Evolutionary conservation across 768 basidiomycete genomes (phyloP).

Genomic region (Suillus placidus): DNA sequence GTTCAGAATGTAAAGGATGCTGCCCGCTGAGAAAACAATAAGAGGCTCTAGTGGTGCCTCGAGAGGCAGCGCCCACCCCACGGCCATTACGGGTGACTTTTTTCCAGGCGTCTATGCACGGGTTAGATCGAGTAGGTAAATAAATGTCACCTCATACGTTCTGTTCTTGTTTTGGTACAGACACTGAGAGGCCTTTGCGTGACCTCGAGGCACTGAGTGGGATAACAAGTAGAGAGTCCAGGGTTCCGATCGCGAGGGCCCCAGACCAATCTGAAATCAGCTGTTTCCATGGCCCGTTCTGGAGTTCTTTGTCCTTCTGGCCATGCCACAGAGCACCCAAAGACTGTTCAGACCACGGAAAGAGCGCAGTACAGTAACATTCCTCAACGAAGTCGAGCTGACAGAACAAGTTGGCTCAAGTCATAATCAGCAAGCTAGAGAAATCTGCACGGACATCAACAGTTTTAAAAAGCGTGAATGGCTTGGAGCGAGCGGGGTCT

Average conservation of each 20-base stretch:
- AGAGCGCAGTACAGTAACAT: constrained; percentile 45
- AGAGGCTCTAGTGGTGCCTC: constrained; percentile 55
- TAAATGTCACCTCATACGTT: neutral
- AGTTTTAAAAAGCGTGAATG: constrained; percentile 46
- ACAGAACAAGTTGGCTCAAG: constrained; percentile 16
- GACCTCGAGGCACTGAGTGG: constrained; percentile 12
- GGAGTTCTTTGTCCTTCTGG: constrained; percentile 31
- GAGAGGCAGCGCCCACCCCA: constrained; percentile 63
- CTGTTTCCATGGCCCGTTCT: constrained; percentile 42
- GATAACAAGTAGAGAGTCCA: constrained; percentile 31
- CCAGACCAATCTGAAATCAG: constrained; percentile 54
- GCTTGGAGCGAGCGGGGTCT: constrained; percentile 33
- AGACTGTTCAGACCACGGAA: constrained; percentile 43
- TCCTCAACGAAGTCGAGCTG: constrained; percentile 38
- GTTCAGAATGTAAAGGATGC: constrained; percentile 60
- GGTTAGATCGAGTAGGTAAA: neutral
- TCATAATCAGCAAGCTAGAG: constrained; percentile 1
- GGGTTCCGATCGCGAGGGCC: constrained; percentile 52
- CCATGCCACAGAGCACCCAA: constrained; percentile 45
- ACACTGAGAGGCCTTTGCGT: constrained; percentile 4
- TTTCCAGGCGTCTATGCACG: neutral
- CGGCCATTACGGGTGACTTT: constrained; percentile 20
- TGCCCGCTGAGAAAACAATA: constrained; percentile 55
- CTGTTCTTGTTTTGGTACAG: constrained; percentile 4
- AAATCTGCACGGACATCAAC: constrained; percentile 44